Conservation (phyloP, 1,284 basidiomycete species). For the Microbotryum scabiosae region DNA sequence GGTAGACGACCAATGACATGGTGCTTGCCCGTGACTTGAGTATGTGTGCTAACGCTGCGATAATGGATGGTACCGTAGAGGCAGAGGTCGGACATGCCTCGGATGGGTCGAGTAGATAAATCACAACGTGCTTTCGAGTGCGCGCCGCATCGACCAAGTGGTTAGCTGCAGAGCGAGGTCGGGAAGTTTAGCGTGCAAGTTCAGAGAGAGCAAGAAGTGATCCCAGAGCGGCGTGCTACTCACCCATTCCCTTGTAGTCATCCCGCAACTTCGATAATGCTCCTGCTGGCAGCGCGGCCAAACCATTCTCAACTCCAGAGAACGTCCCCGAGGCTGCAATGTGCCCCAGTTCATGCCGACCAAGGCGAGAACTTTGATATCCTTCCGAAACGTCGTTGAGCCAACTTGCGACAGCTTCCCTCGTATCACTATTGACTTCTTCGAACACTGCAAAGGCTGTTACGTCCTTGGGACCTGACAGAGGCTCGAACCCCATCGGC, state of each 20-base stretch:
- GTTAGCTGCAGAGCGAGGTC: not conserved
- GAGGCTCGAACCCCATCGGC: conserved; percentile 63
- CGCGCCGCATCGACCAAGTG: conserved; percentile 10
- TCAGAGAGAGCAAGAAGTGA: not conserved
- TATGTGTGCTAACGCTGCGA: conserved; percentile 42
- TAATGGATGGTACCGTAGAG: conserved; percentile 45
- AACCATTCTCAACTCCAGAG: not conserved
- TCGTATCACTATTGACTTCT: conserved; percentile 44
- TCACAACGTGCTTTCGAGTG: conserved; percentile 39
- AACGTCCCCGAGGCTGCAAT: not conserved
- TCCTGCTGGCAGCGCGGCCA: too few species aligned
- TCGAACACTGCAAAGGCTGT: conserved; percentile 60
- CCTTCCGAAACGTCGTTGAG: conserved; percentile 46
- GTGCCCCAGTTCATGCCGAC: conserved; percentile 18
- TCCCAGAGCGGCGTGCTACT: not conserved
- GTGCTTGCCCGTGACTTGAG: conserved; percentile 3
- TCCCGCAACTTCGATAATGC: not conserved
- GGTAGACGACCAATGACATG: conserved; percentile 50
- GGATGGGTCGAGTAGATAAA: conserved; percentile 53
- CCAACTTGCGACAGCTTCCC: conserved; percentile 51
- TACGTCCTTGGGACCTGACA: conserved; percentile 59
- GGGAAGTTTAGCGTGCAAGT: not conserved
- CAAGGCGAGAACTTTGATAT: conserved; percentile 23
- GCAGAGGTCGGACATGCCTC: conserved; percentile 45
- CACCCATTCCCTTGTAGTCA: not conserved